Base-by-base conservation (phyloP, 441 rosid genomes). In the Mallotus repandus region DNA sequence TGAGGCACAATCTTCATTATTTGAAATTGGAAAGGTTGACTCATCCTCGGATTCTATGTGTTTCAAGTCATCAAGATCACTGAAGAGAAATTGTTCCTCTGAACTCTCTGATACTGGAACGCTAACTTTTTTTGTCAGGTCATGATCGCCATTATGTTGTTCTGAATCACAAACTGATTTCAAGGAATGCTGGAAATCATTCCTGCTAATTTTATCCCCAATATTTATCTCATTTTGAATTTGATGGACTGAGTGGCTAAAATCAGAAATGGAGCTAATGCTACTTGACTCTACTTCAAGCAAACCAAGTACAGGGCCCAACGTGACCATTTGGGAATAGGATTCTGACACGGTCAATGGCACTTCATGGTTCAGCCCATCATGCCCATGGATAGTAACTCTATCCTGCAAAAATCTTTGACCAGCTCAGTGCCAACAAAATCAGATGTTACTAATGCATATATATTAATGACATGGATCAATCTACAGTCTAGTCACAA, bases 31-130 rank as follows among this genome's bases (percentile, higher is more conserved):
- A 70, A 69, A 75, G 67, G 63, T 68, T 66, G 81, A 73, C 68
- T 64, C 82, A n/a, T 54, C 8, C 65, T 66, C 74, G 68, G 55
- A 57, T 66, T 80, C 81, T 48, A 68, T 65, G 63, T 70, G 65
- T 77, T 84, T 79, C 58, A 59, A 71, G 74, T 85, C 87, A 59
- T 77, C 89, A 79, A 88, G 80, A 83, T 91, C 98, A 74, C 93
- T 73, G 73, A 96, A 89, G 77, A 76, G 81, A 78, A 96, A 90
- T 46, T 93, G 96, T 74, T 88, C 97, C 76, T 87, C 93, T 67
- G 84, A 84, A 78, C 82, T 76, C 79, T 88, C 87, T 38, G 82
- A 79, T 38, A 69, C 76, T 69, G 79, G 78, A 81, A 74, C 43
- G 57, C 84, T 82, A 68, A 19, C 63, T 21, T 72, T 70, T 72